Evolutionary conservation across 192 early-diverging fungal species (phyloP), one percentile per base, ranked within the genome.

Genomic region (Dispira parvispora): DNA sequence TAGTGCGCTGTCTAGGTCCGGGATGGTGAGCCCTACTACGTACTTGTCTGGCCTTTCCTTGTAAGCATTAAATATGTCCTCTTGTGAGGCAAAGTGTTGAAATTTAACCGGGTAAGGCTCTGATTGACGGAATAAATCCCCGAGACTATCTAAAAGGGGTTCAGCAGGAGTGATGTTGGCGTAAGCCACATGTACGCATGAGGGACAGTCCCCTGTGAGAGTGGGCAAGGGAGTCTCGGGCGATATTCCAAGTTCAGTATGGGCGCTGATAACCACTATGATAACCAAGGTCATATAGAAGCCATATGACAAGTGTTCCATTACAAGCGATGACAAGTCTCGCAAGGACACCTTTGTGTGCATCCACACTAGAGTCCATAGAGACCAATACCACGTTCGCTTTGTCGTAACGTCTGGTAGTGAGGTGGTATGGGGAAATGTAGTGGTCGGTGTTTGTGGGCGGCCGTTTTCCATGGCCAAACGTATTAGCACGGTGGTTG

Each of bases 81-180:
- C 20, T 21, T 28, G 53, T 14, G 53, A 10, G 13, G 13, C 3
- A 55, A 55, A 55, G 25, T 55, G 28, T 12, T 25, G 53, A 21
- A 28, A 27, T 13, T 26, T 21, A 25, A 55, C 25, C 25, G 53
- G 23, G 53, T 55, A 21, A 21, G 53, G 53, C 21, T 55, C 53
- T 8, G 53, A 55, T 21, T 55, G 53, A 12, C 28, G 20, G 53
- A 55, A 55, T 55, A 55, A 28, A 13, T 55, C 53, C 13, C 28
- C 12, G 13, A 55, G 53, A 21, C 8, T 28, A 0, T 21, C 28
- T 21, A 55, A 25, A 14, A 55, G 28, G 23, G 53, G 13, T 12
- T 55, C 53, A 21, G 9, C 25, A 25, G 20, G 14, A 3, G 18
- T 55, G 53, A 28, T 21, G 21, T 55, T 55, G 53, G 53, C 28